phyloP scores from a whole-genome alignment of 2,329 filamentous ascomycete species.

The Penicillium sp. region DNA sequence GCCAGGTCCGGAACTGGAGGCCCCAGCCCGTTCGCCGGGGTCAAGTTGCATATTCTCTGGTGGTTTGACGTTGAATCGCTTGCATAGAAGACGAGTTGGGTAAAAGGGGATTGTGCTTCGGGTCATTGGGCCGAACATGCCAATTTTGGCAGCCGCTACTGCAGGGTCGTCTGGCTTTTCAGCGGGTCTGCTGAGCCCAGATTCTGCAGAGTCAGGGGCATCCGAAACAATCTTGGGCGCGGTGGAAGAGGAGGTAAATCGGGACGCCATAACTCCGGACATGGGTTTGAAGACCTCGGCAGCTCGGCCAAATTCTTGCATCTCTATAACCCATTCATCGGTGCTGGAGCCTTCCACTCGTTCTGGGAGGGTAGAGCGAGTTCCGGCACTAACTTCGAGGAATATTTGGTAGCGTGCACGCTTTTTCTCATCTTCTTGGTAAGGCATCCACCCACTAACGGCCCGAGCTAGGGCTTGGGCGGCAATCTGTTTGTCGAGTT shows the following conservation, averaged over 20 bases:
- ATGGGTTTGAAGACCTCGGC: constrained; percentile 86
- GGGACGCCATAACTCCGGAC: constrained; percentile 85
- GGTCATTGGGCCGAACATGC: constrained; percentile 92
- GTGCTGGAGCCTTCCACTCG: constrained; percentile 52
- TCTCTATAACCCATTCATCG: constrained; percentile 76
- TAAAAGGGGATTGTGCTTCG: constrained; percentile 69
- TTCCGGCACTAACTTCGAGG: constrained; percentile 71
- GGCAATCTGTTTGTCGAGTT: constrained; percentile 65
- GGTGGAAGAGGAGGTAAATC: constrained; percentile 68
- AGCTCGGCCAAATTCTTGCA: constrained; percentile 72
- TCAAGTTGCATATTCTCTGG: constrained; percentile 66
- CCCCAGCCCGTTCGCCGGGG: constrained; percentile 40
- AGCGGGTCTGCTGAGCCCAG: constrained; percentile 49
- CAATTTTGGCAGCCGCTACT: constrained; percentile 79
- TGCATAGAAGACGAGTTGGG: constrained; percentile 83
- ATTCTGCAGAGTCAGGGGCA: constrained; percentile 30
- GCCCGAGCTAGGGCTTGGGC: constrained; percentile 67
- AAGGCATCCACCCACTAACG: constrained; percentile 70
- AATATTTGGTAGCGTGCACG: constrained; percentile 76
- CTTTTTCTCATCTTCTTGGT: constrained; percentile 77
- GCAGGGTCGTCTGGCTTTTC: constrained; percentile 70
- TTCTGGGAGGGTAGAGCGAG: constrained; percentile 58
- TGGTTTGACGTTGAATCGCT: constrained; percentile 83
- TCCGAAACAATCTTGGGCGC: constrained; percentile 42
- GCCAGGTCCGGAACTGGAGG: constrained; percentile 24